Evolutionary conservation across 768 basidiomycete genomes (phyloP).

Genomic region (Floccularia luteovirens): DNA sequence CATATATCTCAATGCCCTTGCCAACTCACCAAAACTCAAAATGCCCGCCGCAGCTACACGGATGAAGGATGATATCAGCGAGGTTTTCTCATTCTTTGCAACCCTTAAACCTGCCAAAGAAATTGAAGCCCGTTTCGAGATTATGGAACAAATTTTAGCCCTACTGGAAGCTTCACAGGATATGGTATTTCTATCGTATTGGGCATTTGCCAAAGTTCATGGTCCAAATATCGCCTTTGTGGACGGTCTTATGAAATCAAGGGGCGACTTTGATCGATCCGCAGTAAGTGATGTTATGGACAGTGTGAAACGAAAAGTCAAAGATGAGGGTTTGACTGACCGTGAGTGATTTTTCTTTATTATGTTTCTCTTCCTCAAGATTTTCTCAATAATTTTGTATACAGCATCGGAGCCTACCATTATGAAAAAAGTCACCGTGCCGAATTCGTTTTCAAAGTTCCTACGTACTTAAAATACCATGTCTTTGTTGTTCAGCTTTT

Average conservation of each 20-base stretch:
- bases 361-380: constrained; percentile 7
- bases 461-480: constrained; percentile 36
- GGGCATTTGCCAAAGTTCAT: constrained; percentile 88
- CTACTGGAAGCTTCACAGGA: constrained; percentile 84
- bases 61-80: constrained; percentile 75
- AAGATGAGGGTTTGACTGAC: constrained; percentile 78
- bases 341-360: constrained; percentile 41
- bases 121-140: constrained; percentile 76
- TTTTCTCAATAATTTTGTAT: neutral
- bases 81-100: constrained; percentile 75
- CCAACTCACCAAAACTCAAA: constrained; percentile 75
- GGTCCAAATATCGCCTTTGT: constrained; percentile 91
- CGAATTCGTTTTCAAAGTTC: constrained; percentile 70
- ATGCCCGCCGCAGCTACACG: constrained; percentile 82
- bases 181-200: constrained; percentile 89
- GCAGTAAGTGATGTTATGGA: constrained; percentile 90
- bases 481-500: constrained; percentile 4
- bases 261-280: constrained; percentile 88
- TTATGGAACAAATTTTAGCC: constrained; percentile 75
- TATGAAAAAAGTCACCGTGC: constrained; percentile 84
- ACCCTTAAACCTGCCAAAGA: constrained; percentile 72
- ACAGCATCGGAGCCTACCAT: constrained; percentile 78
- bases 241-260: constrained; percentile 81
- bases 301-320: constrained; percentile 85
- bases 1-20: constrained; percentile 81